Evolutionary conservation across 2,329 filamentous ascomycete genomes (phyloP).

Genomic region (Dendryphion nanum): DNA sequence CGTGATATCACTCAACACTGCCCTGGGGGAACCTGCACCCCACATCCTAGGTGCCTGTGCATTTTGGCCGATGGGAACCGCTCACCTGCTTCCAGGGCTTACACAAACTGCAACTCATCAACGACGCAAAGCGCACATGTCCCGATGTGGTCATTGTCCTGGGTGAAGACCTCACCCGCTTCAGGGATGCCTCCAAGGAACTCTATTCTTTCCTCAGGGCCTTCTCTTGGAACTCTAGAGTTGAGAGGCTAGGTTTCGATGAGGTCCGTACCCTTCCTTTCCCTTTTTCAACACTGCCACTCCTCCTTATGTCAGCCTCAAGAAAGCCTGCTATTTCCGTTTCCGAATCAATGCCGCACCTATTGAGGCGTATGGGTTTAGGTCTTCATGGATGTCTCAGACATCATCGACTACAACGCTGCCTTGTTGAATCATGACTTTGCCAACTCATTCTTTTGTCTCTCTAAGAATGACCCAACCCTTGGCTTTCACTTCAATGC

Average conservation of each 20-base stretch:
- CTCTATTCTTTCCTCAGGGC: constrained; percentile 71
- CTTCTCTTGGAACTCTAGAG: constrained; percentile 74
- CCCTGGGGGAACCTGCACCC: not conserved
- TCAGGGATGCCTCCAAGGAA: constrained; percentile 81
- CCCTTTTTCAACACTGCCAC: constrained; percentile 14
- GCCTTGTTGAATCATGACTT: constrained; percentile 67
- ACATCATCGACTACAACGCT: constrained; percentile 80
- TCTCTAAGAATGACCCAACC: constrained; percentile 71
- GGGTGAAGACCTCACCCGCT: constrained; percentile 71
- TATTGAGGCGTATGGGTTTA: no score
- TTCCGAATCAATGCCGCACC: no score
- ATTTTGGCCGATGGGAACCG: constrained; percentile 2
- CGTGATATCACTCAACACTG: constrained; percentile 3
- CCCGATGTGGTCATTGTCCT: constrained; percentile 81
- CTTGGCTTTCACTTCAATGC: constrained; percentile 80
- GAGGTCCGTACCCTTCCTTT: constrained; percentile 59
- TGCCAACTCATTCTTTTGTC: constrained; percentile 72
- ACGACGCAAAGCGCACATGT: constrained; percentile 75
- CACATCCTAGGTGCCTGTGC: no score
- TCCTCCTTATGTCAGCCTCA: constrained; percentile 3
- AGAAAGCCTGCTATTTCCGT: constrained; percentile 3
- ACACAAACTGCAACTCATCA: constrained; percentile 80
- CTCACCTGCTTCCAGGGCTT: constrained; percentile 47
- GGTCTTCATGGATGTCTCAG: constrained; percentile 77
- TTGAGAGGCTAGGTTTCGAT: constrained; percentile 85